Base-by-base conservation (phyloP, 2,329 filamentous ascomycete species). In the Calcarisporium arbuscula region DNA sequence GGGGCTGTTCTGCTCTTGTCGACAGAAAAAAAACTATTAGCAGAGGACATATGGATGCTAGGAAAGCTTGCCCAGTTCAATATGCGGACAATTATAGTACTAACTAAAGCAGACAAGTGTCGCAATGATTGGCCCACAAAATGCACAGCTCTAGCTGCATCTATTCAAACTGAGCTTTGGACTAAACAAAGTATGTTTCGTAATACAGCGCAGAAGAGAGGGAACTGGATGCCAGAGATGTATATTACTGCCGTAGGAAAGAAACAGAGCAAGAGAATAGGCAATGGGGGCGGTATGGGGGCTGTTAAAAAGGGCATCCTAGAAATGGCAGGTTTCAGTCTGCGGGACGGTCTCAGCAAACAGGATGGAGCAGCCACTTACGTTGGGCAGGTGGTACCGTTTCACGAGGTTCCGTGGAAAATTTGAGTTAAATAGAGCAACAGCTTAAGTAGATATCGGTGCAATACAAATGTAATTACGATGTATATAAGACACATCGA, bases 71-170 rank as follows among this genome's bases (percentile, higher is more conserved):
- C 67, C 32, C 54, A 63, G 31, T 57, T 61, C 4, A 60, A 61
- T 8, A 59, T 68, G 19, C 58, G 58, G 33, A 72, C 70, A 2
- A 48, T 65, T 6, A 62, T 77, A 2, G 62, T 77, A 5, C 50
- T 79, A 31, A 78, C 74, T 9, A 77, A 77, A 53, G 70, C 67
- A 11, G 74, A 78, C 46, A 76, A 75, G 43, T 51, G 46, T 28
- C 54, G 49, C 19, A 47, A 47, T 9, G 44, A 32, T 2, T 61
- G 57, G 58, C 38, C 40, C 6, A 39, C 38, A 9, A 37, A 35
- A 15, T 62, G 59, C 39, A 35, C 35, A 5, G 27, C 34, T 2
- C 42, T 58, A 25, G 55, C 54, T 1, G 38, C 33, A 5, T 39
- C 43, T 19, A 36, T 63, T n/a, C 50, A 51, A 14, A 27, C 31